Conservation (phyloP, 306 rosid genomes). For the Pyrus bretschneideri region DNA sequence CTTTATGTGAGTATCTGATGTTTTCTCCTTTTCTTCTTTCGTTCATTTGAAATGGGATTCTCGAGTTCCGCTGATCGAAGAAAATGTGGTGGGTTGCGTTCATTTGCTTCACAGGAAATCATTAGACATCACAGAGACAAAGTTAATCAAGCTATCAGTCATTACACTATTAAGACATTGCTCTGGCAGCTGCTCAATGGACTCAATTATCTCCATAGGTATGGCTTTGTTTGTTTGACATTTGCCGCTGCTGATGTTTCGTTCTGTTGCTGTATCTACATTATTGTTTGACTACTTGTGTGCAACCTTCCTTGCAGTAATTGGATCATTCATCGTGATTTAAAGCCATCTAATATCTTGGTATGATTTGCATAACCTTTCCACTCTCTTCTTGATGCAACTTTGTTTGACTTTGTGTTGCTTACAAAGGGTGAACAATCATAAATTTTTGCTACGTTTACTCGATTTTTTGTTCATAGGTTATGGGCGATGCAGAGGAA, state of each 20-base stretch:
- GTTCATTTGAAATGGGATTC: no score
- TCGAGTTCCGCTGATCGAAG: no score
- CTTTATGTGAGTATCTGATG: slow-evolving; percentile 65
- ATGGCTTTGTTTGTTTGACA: neutral
- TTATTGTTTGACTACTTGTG: slow-evolving; percentile 12
- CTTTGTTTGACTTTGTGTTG: neutral
- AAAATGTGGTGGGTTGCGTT: neutral
- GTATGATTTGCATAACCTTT: slow-evolving; percentile 26
- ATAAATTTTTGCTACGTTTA: slow-evolving; percentile 4
- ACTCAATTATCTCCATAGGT: slow-evolving; percentile 90
- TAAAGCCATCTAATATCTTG: slow-evolving; percentile 96
- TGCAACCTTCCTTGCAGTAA: slow-evolving; percentile 49
- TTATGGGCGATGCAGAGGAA: slow-evolving; percentile 94
- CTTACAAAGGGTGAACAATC: neutral
- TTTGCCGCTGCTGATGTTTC: neutral
- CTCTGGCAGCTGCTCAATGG: slow-evolving; percentile 98
- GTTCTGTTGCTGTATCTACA: neutral
- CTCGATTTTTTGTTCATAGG: slow-evolving; percentile 37
- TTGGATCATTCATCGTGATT: slow-evolving; percentile 93
- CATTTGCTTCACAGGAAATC: slow-evolving; percentile 66
- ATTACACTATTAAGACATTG: slow-evolving; percentile 76
- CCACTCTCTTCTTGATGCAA: neutral
- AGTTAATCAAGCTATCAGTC: slow-evolving; percentile 66
- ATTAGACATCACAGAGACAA: slow-evolving; percentile 93
- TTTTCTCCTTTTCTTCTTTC: neutral